A percentile compares a stretch with the other conserved stretches of the same genome.
These are phyloP conservation scores for Anacardium occidentale DNA, from an alignment of 345 rosid genomes.

Conservation along the genomic window DNA sequence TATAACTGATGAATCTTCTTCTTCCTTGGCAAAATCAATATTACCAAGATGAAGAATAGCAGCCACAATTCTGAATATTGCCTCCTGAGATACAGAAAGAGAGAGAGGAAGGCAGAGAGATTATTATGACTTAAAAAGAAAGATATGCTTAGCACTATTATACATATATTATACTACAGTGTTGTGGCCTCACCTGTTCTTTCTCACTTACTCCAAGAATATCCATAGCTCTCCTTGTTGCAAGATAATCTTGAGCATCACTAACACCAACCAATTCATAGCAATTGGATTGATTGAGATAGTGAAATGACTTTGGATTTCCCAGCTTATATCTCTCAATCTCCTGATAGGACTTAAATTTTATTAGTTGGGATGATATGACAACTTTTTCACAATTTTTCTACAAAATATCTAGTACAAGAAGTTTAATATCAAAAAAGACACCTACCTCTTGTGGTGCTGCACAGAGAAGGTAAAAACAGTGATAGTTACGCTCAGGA, in stretches of 20 bases:
- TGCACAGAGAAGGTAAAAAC: conserved; percentile 90
- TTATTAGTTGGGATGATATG: conserved; percentile 21
- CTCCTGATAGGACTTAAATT: conserved; percentile 48
- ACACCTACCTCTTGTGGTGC: conserved; percentile 68
- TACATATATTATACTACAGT: conserved; percentile 12
- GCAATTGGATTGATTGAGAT: conserved; percentile 91
- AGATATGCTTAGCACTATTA: conserved; percentile 16
- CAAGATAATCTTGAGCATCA: conserved; percentile 73
- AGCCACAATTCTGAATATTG: conserved; percentile 80
- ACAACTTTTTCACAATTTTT: conserved; percentile 3
- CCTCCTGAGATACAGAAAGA: conserved; percentile 45
- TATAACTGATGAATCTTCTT: conserved; percentile 67
- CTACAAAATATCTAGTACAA: conserved; percentile 12
- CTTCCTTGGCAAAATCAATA: conserved; percentile 59
- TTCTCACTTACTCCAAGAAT: conserved; percentile 71
- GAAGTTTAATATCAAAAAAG: conserved; percentile 16
- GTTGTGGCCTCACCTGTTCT: conserved; percentile 66
- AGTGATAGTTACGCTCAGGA: conserved; percentile 90
- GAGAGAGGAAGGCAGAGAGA: background rate
- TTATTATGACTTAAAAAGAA: conserved; percentile 7
- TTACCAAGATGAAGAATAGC: conserved; percentile 96
- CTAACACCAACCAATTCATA: conserved; percentile 65
- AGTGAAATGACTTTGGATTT: conserved; percentile 80
- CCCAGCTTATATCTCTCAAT: conserved; percentile 80
- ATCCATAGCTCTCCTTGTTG: conserved; percentile 86